Evolutionary conservation across 78 protist genomes (phyloP).

Genomic region (Corallochytrium limacisporum): DNA sequence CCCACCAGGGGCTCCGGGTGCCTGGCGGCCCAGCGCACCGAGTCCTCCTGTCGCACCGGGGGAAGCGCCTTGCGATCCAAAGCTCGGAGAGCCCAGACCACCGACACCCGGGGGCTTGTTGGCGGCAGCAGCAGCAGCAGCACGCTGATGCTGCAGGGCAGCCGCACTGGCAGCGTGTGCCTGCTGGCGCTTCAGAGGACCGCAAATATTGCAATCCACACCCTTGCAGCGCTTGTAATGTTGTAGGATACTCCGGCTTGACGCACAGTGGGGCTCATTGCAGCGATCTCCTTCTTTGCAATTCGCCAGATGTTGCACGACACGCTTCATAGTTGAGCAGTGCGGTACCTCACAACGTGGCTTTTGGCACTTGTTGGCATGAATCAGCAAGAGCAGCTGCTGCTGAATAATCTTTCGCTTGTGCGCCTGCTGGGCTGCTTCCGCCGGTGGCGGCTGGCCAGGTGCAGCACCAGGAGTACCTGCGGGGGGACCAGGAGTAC

Average conservation of each 20-base stretch:
- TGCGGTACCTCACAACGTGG: background rate
- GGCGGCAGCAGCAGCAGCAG: background rate
- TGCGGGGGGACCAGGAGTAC: too few species aligned
- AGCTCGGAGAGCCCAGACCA: background rate
- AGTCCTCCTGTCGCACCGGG: too few species aligned
- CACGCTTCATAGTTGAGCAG: conserved; percentile 4
- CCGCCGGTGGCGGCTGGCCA: too few species aligned
- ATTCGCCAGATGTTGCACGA: conserved; percentile 4
- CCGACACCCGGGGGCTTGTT: background rate
- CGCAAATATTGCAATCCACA: background rate
- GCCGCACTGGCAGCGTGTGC: background rate
- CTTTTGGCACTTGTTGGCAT: conserved; percentile 3
- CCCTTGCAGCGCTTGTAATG: conserved; percentile 4
- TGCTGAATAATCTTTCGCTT: too few species aligned
- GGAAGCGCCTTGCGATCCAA: too few species aligned
- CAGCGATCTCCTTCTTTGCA: background rate
- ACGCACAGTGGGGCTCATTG: background rate
- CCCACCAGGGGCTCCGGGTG: too few species aligned
- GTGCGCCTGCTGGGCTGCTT: too few species aligned
- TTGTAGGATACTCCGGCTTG: background rate
- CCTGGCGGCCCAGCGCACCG: too few species aligned
- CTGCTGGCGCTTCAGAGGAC: background rate
- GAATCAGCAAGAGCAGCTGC: conserved; percentile 8
- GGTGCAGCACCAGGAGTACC: too few species aligned
- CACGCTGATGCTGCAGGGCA: background rate